A percentile compares a stretch with the other conserved stretches of the same genome.
Evolutionary conservation across 352 stramenopile genomes (phyloP).

Genomic region (Phytophthora rubi): DNA sequence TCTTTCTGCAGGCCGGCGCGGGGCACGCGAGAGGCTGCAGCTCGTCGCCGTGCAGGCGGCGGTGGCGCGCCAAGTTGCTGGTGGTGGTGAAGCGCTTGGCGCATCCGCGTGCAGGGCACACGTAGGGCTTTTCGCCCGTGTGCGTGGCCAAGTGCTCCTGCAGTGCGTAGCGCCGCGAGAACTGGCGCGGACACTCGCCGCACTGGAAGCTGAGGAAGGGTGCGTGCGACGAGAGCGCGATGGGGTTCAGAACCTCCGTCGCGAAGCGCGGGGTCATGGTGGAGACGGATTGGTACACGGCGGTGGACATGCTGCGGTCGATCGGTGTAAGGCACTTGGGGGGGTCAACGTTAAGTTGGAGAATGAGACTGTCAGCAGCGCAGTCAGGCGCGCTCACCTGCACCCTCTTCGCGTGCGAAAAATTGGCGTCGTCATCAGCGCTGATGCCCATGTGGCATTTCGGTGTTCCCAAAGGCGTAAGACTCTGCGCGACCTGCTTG

Average conservation of each 20-base stretch:
- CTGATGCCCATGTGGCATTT: constrained; percentile 16
- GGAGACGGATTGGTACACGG: constrained; percentile 36
- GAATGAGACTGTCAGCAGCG: constrained; percentile 23
- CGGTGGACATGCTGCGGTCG: constrained; percentile 27
- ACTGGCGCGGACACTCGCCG: constrained; percentile 39
- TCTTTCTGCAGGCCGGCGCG: constrained; percentile 32
- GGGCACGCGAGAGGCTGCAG: constrained; percentile 38
- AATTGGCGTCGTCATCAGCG: constrained; percentile 17
- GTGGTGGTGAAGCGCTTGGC: constrained; percentile 60
- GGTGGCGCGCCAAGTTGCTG: constrained; percentile 54
- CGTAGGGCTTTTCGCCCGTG: constrained; percentile 55
- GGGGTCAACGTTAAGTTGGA: constrained; percentile 38
- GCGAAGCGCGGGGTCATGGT: constrained; percentile 33
- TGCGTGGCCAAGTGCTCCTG: constrained; percentile 57
- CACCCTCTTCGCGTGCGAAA: constrained; percentile 12
- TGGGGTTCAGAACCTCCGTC: constrained; percentile 22
- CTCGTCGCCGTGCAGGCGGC: constrained; percentile 45
- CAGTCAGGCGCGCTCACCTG: constrained; percentile 6
- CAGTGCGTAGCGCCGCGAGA: constrained; percentile 48
- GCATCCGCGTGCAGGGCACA: constrained; percentile 45
- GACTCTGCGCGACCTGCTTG: constrained; percentile 12
- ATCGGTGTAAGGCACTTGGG: constrained; percentile 21
- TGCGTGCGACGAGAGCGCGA: constrained; percentile 16
- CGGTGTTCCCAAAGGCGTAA: constrained; percentile 28
- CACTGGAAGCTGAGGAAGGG: constrained; percentile 34